Evolutionary conservation across 2,329 filamentous ascomycete species (phyloP), one percentile per base, ranked within the genome.

Genomic region (Penicillium olsonii): DNA sequence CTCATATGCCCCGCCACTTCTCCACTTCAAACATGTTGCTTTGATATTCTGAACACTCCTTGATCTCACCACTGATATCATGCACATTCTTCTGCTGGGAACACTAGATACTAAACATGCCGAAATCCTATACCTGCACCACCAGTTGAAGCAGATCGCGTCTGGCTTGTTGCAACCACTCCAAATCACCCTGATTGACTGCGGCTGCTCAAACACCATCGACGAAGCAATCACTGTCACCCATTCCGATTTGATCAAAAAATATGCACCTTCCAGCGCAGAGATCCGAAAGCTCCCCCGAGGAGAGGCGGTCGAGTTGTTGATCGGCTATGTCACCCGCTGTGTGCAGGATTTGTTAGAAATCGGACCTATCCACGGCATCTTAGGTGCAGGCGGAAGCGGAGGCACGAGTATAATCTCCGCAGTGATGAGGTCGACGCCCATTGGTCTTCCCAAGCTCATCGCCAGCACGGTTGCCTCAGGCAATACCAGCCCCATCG

Each of bases 31-130:
- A 24, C n/a, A n/a, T n/a, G n/a, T n/a, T n/a, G n/a, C n/a, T n/a
- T n/a, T n/a, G n/a, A n/a, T n/a, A n/a, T n/a, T n/a, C n/a, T n/a
- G n/a, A n/a, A n/a, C n/a, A 17, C 15, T 19, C 15, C 33, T 35
- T 35, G 15, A 10, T n/a, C 17, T 35, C 33, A 35, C 33, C n/a
- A 4, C 6, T 42, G 8, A 42, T 15, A 29, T 42, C 26, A 42
- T 42, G 26, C 39, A 42, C 27, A 33, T 42, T 17, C 20, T 42
- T 10, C 26, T 42, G 14, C 17, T 42, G 12, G 39, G 39, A 18
- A 42, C 39, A 15, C 39, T 42, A 18, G 39, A 42, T 5, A 42
- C 39, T 26, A 42, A 42, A 26, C 27, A 15, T 33, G 39, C 26
- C 19, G 26, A 42, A n/a, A n/a, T 35, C 31, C 18, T 20, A 14